Conservation (phyloP, 164 flowering plant genomes). For the Sextonia rubra region DNA sequence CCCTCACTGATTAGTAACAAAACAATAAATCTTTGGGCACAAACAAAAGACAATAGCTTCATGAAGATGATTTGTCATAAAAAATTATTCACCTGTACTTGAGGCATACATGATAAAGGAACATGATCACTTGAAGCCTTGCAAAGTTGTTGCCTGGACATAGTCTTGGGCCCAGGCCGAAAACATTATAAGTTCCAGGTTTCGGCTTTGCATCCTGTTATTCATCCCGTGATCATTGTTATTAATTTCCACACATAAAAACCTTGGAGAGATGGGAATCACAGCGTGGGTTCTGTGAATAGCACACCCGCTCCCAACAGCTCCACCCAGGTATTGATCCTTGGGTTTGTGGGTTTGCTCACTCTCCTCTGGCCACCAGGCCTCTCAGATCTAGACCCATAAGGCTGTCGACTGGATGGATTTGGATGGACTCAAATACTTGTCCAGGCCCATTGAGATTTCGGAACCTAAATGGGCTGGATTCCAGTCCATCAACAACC, state of each 20-base stretch:
- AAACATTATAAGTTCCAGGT: conserved; percentile 15
- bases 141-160: conserved; percentile 20
- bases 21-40: background rate
- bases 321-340: no score
- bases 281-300: no score
- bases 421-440: no score
- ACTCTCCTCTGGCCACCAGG: no score
- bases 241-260: background rate
- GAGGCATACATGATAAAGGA: conserved; percentile 15
- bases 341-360: no score
- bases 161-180: conserved; percentile 15
- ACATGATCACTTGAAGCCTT: conserved; percentile 16
- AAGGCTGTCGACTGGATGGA: background rate
- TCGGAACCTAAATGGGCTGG: no score
- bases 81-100: conserved; percentile 13
- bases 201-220: conserved; percentile 14
- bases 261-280: background rate
- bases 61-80: background rate
- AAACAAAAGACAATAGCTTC: background rate
- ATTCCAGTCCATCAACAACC: no score
- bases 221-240: background rate
- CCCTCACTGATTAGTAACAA: no score
- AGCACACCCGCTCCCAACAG: no score
- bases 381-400: no score
- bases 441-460: no score